A percentile compares a stretch with the other conserved stretches of the same genome.
These are phyloP conservation scores for Xylaria sp. DNA, from an alignment of 2,329 filamentous ascomycete genomes.

Conservation along the genomic window DNA sequence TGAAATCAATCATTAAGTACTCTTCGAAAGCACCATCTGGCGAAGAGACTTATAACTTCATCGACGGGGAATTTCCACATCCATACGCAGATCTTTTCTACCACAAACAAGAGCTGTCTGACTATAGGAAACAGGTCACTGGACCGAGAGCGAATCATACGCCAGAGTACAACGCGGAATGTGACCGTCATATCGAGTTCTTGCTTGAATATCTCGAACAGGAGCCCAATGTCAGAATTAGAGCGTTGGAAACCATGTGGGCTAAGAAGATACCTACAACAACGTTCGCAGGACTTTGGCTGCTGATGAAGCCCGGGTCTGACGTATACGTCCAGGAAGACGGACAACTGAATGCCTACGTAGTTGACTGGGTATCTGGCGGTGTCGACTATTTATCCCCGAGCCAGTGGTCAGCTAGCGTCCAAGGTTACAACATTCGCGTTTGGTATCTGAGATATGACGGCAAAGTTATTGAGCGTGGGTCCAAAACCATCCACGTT, in stretches of 20 bases:
- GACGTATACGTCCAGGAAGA: slow-evolving; percentile 35
- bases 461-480: slow-evolving; percentile 30
- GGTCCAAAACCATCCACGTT: slow-evolving; percentile 20
- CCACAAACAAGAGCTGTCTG: slow-evolving; percentile 30
- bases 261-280: slow-evolving; percentile 35
- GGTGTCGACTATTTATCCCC: slow-evolving; percentile 25
- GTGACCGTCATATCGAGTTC: slow-evolving; percentile 34
- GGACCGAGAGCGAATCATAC: slow-evolving; percentile 32
- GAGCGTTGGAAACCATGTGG: slow-evolving; percentile 32
- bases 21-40: slow-evolving; percentile 28
- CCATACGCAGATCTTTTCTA: slow-evolving; percentile 36
- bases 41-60: slow-evolving; percentile 2
- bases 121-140: slow-evolving; percentile 25
- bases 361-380: slow-evolving; percentile 31
- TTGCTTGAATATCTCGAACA: slow-evolving; percentile 36
- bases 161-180: slow-evolving; percentile 33
- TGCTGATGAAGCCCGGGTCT: slow-evolving; percentile 35
- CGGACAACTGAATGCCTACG: slow-evolving; percentile 37
- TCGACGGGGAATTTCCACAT: slow-evolving; percentile 23
- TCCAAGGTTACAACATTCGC: slow-evolving; percentile 21
- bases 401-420: slow-evolving; percentile 22
- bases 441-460: slow-evolving; percentile 37
- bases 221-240: slow-evolving; percentile 28
- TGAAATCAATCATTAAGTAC: slow-evolving; percentile 33
- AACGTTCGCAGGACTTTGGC: slow-evolving; percentile 36